phyloP scores from a whole-genome alignment of 1,284 basidiomycete genomes.

The Abortiporus biennis region DNA sequence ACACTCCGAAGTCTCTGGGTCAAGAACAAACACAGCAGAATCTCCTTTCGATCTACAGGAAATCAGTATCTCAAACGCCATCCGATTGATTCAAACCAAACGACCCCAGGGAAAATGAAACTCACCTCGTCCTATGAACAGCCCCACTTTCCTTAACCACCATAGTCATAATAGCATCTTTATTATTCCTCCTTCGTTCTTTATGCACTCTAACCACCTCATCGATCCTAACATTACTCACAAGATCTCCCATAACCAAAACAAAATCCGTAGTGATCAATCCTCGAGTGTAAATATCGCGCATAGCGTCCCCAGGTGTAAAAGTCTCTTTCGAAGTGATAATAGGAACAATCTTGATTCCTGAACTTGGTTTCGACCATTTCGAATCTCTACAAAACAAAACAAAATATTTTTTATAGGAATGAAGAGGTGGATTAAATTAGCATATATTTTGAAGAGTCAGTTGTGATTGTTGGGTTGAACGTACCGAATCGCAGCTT shows the following conservation, averaged over 20 bases:
- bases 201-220: constrained; percentile 87
- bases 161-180: constrained; percentile 96
- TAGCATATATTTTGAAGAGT: background rate
- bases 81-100: background rate
- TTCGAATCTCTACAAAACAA: constrained; percentile 56
- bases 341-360: constrained; percentile 84
- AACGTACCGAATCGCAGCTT: constrained; percentile 73
- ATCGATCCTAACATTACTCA: constrained; percentile 90
- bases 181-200: constrained; percentile 81
- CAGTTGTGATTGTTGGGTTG: background rate
- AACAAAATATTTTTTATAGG: constrained; percentile 4
- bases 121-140: constrained; percentile 68
- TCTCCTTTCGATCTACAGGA: constrained; percentile 56
- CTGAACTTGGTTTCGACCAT: constrained; percentile 72
- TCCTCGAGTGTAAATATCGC: constrained; percentile 92
- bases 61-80: constrained; percentile 10
- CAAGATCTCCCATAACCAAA: constrained; percentile 89
- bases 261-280: constrained; percentile 92
- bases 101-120: constrained; percentile 14
- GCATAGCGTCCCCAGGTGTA: constrained; percentile 92
- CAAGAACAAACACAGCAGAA: constrained; percentile 68
- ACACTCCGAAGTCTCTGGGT: constrained; percentile 71
- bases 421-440: constrained; percentile 9
- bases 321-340: constrained; percentile 84
- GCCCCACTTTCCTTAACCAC: constrained; percentile 79